Evolutionary conservation across 768 basidiomycete genomes (phyloP).

Genomic region (Lactarius indigo): DNA sequence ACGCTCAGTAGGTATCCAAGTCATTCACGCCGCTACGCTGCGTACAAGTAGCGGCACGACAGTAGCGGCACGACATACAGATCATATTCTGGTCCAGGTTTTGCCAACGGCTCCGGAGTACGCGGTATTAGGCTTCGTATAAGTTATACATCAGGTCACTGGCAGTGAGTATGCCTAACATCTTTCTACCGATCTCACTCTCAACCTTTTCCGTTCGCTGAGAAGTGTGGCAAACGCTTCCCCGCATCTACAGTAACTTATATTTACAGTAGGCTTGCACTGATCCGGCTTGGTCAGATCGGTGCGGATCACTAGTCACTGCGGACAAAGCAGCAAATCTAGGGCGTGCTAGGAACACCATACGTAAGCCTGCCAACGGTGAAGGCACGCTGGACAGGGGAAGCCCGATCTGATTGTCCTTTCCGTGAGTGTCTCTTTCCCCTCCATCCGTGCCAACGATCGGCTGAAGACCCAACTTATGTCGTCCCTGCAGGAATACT

Average conservation of each 20-base stretch:
- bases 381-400: constrained; percentile 33
- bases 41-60: background rate
- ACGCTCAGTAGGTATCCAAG: too few species aligned
- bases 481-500: constrained; percentile 66
- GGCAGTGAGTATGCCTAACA: too few species aligned
- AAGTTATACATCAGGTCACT: too few species aligned
- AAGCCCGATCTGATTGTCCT: constrained; percentile 82
- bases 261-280: constrained; percentile 68
- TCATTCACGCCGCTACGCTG: background rate
- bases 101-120: too few species aligned
- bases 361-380: constrained; percentile 58
- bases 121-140: too few species aligned
- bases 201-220: too few species aligned
- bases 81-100: background rate
- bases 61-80: background rate
- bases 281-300: constrained; percentile 84
- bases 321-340: constrained; percentile 79
- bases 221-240: constrained; percentile 11
- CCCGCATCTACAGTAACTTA: constrained; percentile 47
- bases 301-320: too few species aligned
- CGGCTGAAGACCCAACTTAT: background rate
- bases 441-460: constrained; percentile 30
- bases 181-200: too few species aligned
- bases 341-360: constrained; percentile 74
- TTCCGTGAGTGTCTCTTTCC: constrained; percentile 54